phyloP scores from a whole-genome alignment of 805 yeast genomes.

The Priceomyces fermenticarens region DNA sequence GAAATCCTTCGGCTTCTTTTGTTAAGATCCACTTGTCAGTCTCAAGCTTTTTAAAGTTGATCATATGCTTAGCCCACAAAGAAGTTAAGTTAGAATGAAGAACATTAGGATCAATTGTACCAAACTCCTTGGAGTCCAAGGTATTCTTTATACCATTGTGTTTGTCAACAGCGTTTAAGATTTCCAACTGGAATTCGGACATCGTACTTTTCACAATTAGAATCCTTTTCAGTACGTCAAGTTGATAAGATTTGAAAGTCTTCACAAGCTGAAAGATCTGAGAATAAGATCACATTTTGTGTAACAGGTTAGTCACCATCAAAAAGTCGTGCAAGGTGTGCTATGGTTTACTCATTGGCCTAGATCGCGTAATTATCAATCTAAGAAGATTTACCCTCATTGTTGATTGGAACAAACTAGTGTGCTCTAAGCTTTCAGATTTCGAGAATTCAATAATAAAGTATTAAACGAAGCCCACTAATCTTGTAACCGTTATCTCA shows the following conservation, averaged over 20 bases:
- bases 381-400: background rate
- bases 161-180: slow-evolving; percentile 62
- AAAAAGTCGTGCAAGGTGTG: no score
- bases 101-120: slow-evolving; percentile 58
- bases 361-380: no score
- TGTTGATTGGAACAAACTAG: background rate
- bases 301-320: background rate
- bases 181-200: slow-evolving; percentile 65
- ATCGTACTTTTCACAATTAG: slow-evolving; percentile 25
- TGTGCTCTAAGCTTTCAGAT: no score
- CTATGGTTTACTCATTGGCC: no score
- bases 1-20: slow-evolving; percentile 77
- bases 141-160: slow-evolving; percentile 66
- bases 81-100: slow-evolving; percentile 85
- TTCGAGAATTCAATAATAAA: no score
- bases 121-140: slow-evolving; percentile 53
- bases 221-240: background rate
- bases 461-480: no score
- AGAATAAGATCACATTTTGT: background rate
- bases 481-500: no score
- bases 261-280: no score
- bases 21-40: slow-evolving; percentile 73
- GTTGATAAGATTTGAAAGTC: no score
- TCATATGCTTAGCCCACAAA: slow-evolving; percentile 78
- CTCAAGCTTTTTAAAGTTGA: slow-evolving; percentile 70